A percentile compares a stretch with the other conserved stretches of the same genome.
Conservation (phyloP, 306 rosid genomes). For the Amphicarpaea edgeworthii region DNA sequence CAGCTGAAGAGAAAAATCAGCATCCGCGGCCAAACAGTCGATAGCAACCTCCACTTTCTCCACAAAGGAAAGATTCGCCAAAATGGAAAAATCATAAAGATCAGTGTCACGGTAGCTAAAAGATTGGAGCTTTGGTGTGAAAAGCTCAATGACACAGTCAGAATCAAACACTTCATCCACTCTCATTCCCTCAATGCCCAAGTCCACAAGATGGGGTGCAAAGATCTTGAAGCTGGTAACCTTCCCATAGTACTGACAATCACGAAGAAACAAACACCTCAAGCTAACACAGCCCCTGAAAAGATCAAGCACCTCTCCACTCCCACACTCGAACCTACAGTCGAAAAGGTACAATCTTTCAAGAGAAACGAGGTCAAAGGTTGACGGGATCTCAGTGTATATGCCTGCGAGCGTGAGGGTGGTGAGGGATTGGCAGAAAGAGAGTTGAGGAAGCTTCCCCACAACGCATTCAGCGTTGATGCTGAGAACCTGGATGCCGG, state of each 20-base stretch:
- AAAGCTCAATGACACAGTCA: not conserved
- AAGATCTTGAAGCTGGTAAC: not conserved
- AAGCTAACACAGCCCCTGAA: not conserved
- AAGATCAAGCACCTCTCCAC: not conserved
- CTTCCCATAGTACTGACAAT: not conserved
- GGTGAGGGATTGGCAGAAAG: not conserved
- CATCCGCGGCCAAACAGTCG: not conserved
- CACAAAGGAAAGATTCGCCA: not conserved
- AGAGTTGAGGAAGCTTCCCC: not conserved
- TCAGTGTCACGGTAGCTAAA: not conserved
- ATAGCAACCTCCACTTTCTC: not conserved
- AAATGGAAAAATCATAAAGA: not conserved
- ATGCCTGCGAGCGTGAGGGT: not conserved
- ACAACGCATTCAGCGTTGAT: not conserved
- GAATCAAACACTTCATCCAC: not conserved
- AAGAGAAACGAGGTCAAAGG: not conserved
- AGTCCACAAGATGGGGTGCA: not conserved
- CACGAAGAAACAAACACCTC: not conserved
- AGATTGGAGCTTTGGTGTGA: not conserved
- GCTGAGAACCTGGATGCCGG: not conserved
- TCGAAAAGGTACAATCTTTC: not conserved
- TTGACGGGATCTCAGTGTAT: not conserved
- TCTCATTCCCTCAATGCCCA: not conserved
- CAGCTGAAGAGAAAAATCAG: not conserved
- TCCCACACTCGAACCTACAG: not conserved